Evolutionary conservation across 352 stramenopile genomes (phyloP).

Genomic region (Phytophthora quininea): DNA sequence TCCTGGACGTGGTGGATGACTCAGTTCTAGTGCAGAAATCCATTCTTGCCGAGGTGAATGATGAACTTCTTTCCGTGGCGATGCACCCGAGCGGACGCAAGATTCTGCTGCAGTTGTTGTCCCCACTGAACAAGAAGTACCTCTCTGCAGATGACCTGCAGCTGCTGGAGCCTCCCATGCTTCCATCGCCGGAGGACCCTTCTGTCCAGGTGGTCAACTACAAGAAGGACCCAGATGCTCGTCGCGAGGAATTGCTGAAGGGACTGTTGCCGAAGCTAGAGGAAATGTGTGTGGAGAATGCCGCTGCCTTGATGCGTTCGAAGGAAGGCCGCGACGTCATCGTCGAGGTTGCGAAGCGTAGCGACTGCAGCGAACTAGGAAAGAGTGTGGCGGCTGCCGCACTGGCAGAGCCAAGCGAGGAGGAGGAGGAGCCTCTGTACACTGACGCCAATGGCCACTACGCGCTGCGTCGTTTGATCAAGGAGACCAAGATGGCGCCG

Average conservation of each 20-base stretch:
- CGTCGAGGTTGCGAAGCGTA: constrained; percentile 80
- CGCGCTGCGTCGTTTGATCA: constrained; percentile 76
- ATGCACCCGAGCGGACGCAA: constrained; percentile 82
- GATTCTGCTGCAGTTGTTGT: constrained; percentile 80
- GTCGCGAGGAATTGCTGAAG: constrained; percentile 80
- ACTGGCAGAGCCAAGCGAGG: constrained; percentile 42
- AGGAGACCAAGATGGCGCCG: constrained; percentile 65
- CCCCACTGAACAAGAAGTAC: constrained; percentile 85
- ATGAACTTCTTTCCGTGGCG: constrained; percentile 71
- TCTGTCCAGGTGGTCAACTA: constrained; percentile 79
- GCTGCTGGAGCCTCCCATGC: constrained; percentile 75
- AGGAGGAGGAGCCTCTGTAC: constrained; percentile 70
- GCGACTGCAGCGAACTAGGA: constrained; percentile 52
- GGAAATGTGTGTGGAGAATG: constrained; percentile 72
- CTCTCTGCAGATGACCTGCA: constrained; percentile 77
- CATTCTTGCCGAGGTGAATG: constrained; percentile 82
- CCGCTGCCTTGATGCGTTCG: constrained; percentile 68
- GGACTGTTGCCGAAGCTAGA: constrained; percentile 83
- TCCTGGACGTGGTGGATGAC: constrained; percentile 91
- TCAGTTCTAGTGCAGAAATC: constrained; percentile 92
- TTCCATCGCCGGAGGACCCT: constrained; percentile 68
- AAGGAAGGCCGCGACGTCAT: constrained; percentile 85
- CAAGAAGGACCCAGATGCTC: constrained; percentile 85
- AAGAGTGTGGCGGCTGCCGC: constrained; percentile 53
- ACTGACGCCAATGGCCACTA: constrained; percentile 78